These are phyloP conservation scores for Nigrospora sphaerica DNA, from an alignment of 2,329 filamentous ascomycete species.

Conservation along the genomic window DNA sequence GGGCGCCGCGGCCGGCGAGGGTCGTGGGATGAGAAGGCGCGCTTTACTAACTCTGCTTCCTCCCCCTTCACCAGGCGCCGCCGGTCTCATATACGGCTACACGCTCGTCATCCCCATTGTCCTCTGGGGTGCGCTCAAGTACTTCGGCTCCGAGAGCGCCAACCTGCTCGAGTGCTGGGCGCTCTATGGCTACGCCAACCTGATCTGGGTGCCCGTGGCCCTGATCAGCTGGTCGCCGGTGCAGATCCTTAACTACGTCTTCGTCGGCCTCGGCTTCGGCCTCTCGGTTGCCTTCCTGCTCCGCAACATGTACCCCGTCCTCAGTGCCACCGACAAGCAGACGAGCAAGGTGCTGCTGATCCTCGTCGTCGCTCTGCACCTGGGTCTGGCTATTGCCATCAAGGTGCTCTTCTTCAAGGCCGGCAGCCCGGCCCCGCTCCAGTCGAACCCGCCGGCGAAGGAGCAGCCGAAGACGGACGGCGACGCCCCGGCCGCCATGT, in stretches of 20 bases:
- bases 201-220: constrained; percentile 95
- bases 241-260: constrained; percentile 83
- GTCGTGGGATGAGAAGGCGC: not conserved
- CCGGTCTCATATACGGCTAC: constrained; percentile 92
- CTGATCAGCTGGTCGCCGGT: constrained; percentile 85
- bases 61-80: constrained; percentile 50
- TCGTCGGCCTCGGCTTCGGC: constrained; percentile 80
- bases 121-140: constrained; percentile 82
- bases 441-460: not conserved
- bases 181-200: constrained; percentile 90
- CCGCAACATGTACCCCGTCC: constrained; percentile 81
- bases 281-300: constrained; percentile 78
- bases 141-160: constrained; percentile 90
- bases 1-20: too few relatives aligned
- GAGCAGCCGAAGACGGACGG: constrained; percentile 8
- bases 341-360: constrained; percentile 83
- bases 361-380: constrained; percentile 76
- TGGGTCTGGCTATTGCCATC: constrained; percentile 86
- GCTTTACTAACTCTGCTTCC: too few relatives aligned
- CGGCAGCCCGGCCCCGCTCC: constrained; percentile 48
- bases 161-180: constrained; percentile 94
- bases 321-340: constrained; percentile 87
- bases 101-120: constrained; percentile 78
- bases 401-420: constrained; percentile 96
- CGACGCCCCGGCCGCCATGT: not conserved